Evolutionary conservation across 306 rosid species (phyloP), one percentile per base, ranked within the genome.

Genomic region (Medicago lupulina): DNA sequence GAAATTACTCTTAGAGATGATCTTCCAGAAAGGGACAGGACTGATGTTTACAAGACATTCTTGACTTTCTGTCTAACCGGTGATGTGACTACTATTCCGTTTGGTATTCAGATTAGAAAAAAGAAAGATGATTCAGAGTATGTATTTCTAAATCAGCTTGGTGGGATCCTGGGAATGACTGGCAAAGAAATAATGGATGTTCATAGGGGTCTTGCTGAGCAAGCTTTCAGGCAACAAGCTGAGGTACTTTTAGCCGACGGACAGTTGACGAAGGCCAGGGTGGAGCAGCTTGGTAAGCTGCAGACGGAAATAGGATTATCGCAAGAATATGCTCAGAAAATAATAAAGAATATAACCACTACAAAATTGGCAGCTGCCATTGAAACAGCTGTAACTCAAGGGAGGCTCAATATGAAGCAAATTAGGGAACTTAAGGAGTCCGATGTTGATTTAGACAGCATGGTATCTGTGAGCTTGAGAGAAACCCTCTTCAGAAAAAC

Each of bases 171-270:
- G 81, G 99, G 97, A 75, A 78, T 95, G 93, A 86, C 83, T 85
- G 8, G 85, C 59, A 76, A 81, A 71, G 99, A 92, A 85, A 87
- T 80, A 70, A 88, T 92, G 71, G 99, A 88, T 70, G 97, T 95
- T 72, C 99, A 95, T 80, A 83, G 93, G 78, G 53, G 96, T 73
- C 83, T 91, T 51, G 97, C 97, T 1, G 98, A 92, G 87, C 92
- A 90, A 89, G 97, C 91, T 73, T 95, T 95, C 85, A 87, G 90
- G 92, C 92, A 92, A 82, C 96, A 92, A 70, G 97, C 96, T 13
- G 97, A 92, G 87, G 93, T 95, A 46, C 93, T 95, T 85, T 85
- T 95, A 79, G 99, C 99, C 28, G 99, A 92, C 77, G 98, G 99
- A 65, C 99, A 90, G 84, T 83, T 95, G 85, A 87, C 97, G 50